A percentile compares a stretch with the other conserved stretches of the same genome.
Conservation (phyloP, 208 protist species). For the Endotrypanum monterogeii region DNA sequence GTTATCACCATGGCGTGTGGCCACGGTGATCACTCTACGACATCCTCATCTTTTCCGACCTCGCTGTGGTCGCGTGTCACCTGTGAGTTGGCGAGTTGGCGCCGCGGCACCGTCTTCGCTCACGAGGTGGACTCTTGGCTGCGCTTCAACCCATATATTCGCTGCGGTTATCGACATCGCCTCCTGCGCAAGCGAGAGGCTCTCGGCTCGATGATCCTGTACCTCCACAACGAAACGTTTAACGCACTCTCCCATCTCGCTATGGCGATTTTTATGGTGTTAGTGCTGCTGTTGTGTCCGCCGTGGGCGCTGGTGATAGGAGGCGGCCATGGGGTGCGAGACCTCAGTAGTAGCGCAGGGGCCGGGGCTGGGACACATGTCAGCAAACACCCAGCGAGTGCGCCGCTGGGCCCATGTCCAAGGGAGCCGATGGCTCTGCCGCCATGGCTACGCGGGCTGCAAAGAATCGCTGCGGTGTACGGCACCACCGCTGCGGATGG, state of each 20-base stretch:
- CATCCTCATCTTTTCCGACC: not conserved
- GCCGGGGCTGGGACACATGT: not conserved
- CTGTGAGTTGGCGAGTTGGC: constrained; percentile 26
- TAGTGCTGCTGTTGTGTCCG: constrained; percentile 48
- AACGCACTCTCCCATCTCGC: constrained; percentile 58
- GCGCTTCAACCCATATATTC: constrained; percentile 69
- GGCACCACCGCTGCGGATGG: not conserved
- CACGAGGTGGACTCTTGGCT: constrained; percentile 62
- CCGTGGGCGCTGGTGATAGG: constrained; percentile 21
- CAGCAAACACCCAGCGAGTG: not conserved
- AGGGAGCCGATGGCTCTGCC: not conserved
- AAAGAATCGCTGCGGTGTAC: not conserved
- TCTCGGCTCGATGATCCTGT: constrained; percentile 43
- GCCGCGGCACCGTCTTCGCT: constrained; percentile 35
- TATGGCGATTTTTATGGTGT: constrained; percentile 34
- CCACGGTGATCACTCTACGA: not conserved
- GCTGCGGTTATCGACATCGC: constrained; percentile 56
- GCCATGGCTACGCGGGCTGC: constrained; percentile 19
- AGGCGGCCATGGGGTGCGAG: not conserved
- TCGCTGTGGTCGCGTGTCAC: constrained; percentile 13
- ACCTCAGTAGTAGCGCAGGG: not conserved
- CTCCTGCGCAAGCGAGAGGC: constrained; percentile 42
- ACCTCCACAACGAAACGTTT: constrained; percentile 69
- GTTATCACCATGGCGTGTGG: not conserved
- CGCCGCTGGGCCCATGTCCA: not conserved